Evolutionary conservation across 441 rosid genomes (phyloP), one percentile per base, ranked within the genome.

Genomic region (Gossypium lobatum): DNA sequence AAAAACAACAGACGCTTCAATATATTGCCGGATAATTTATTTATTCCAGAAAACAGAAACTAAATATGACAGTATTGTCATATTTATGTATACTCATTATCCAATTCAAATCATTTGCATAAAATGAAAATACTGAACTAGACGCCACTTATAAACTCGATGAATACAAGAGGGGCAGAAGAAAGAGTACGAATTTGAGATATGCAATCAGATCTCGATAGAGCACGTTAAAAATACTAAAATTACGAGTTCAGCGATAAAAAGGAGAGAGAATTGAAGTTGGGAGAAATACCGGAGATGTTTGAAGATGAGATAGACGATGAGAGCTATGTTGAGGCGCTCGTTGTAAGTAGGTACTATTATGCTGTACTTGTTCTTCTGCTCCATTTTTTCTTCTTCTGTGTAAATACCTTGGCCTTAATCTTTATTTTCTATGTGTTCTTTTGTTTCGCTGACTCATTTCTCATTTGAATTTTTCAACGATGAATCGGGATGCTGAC

Each of bases 311-410:
- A 95, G 97, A 86, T 88, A 93, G 81, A 90, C 90, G 71, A 93
- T 71, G 72, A 95, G 83, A 53, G 97, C 91, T 75, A 93, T 90
- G 80, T 95, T 95, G 79, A 93, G 90, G 23, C 93, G 93, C 84
- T 93, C 98, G 83, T 95, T 93, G 88, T 90, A 93, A 2, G 99
- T 95, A 20, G 97, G 97, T 70, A 95, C 72, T 70, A 95, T 88
- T 63, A 93, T 83, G 81, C 98, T 93, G 84, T 88, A 93, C 83
- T 89, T 89, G 75, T 84, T 79, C 69, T 76, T 69, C 72, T 62
- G 81, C 70, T 80, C 87, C 84, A 82, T 80, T 69, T 45, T 6
- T 72, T 8, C 62, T 5, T 73, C 73, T 25, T 11, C 23, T n/a
- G 11, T 17, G 9, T n/a, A 4, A 34, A 6, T 34, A 59, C 46